Evolutionary conservation across 306 rosid genomes (phyloP), one percentile per base, ranked within the genome.

Genomic region (Dryas alaskensis): DNA sequence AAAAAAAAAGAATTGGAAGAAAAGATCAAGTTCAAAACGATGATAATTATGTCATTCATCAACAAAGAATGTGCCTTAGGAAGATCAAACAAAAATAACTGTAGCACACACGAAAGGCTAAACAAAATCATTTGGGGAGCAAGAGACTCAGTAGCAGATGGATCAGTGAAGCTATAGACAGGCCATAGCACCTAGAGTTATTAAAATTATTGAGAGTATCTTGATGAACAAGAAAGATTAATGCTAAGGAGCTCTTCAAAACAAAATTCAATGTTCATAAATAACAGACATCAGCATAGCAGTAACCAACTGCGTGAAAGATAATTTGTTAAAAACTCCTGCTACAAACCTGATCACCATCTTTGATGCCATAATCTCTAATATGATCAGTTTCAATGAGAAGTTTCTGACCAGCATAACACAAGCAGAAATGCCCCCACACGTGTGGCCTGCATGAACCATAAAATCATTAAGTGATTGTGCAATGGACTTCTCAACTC

Each of bases 401-500:
- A 76, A 93, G 79, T 82, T 89, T 91, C 60, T 75, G 90, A 77
- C 85, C 96, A 58, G 77, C 83, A 76, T 73, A 89, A 85, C 90
- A 81, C 79, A 91, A 85, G 87, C 97, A 93, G 84, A 93, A 91
- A 81, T 84, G 87, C 47, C 96, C 89, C 98, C 98, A 93, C 52
- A 93, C 87, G 65, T 82, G 96, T 25, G 83, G 77, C 98, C 98
- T 93, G 3, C 82, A 77, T 7, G 59, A 81, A 78, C 49, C 74
- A 81, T 82, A 45, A 54, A 7, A 14, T 54, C 12, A 9, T 12
- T 12, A 8, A 60, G 67, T 53, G 63, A 44, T 19, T n/a, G 53
- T 12, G 62, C 40, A 40, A 40, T 10, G n/a, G 19, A 53, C 39
- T 53, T 51, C 31, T 42, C 39, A 37, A 60, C 37, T 69, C 52